Evolutionary conservation across 1,284 basidiomycete species (phyloP), one percentile per base, ranked within the genome.

Genomic region (Lentinus polychrous): DNA sequence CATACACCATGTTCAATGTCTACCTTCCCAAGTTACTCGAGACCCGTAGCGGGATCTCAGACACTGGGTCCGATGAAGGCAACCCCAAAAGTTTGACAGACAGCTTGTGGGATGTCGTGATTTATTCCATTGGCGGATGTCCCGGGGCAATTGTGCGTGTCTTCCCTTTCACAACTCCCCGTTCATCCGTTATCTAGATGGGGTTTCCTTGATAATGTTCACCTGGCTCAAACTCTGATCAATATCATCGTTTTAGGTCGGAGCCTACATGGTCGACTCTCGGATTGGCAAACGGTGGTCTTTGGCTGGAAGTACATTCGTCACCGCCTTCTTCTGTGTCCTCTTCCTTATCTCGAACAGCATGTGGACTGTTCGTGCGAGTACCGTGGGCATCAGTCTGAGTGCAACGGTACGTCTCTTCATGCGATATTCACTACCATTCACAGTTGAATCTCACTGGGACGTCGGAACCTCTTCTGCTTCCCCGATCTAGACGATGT

Each of bases 1-100:
- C 84, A 1, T 94, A 83, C 61, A 97, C 91, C 6, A 95, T 95
- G 83, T 98, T 98, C 71, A 99, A 98, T 61, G 93, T 96, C 11
- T 98, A 87, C 66, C 75, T 97, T 17, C 95, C 95, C 0, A 93
- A 93, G 59, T 75, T 95, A 12, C 71, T 98, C 24, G 94, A 94
- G 71, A 77, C 74, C 55, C 60, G 71, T 15, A 51, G 52, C 3
- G 63, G 66, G 0, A 54, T 67, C 17, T n/a, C n/a, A 10, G 27
- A 27, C 5, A 27, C 27, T 27, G 54, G 56, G 3, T 44, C 67
- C 15, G 60, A 59, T 27, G 60, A 61, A 5, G 61, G 58, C 1
- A 63, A 65, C 0, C 65, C 74, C 17, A 77, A 78, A 48, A 59
- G 56, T 68, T 67, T 93, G 14, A 74, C 81, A 52, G 76, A 80